Conservation (phyloP, 495 filamentous ascomycete species). For the Penicillium desertorum region DNA sequence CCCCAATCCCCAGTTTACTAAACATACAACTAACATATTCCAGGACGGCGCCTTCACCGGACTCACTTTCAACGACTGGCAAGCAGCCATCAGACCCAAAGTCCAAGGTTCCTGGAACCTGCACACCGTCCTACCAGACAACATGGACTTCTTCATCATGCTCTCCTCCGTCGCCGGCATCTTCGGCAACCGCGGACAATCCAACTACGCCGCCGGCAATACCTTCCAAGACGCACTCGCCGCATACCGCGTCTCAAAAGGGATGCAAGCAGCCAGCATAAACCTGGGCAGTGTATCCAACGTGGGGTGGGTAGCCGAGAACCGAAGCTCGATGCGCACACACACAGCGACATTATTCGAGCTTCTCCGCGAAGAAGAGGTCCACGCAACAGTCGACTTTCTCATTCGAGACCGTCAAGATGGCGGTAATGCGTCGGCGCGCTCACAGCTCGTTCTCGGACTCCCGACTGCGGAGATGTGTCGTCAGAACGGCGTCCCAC, state of each 20-base stretch:
- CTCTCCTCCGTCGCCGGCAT: constrained; percentile 40
- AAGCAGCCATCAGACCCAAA: constrained; percentile 25
- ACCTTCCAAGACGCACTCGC: constrained; percentile 46
- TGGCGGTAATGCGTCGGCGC: neutral
- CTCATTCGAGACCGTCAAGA: constrained; percentile 25
- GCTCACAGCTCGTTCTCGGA: constrained; percentile 29
- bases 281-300: constrained; percentile 57
- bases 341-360: constrained; percentile 24
- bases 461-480: constrained; percentile 26
- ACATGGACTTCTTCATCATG: constrained; percentile 40
- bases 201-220: constrained; percentile 57
- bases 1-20: neutral
- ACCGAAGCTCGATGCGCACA: constrained; percentile 18
- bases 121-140: constrained; percentile 19
- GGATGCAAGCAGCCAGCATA: constrained; percentile 42
- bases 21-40: constrained; percentile 5
- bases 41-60: constrained; percentile 40
- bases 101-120: constrained; percentile 34
- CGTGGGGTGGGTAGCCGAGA: constrained; percentile 54
- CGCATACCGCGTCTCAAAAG: constrained; percentile 27
- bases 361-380: constrained; percentile 29
- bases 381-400: constrained; percentile 32
- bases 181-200: constrained; percentile 47
- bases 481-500: constrained; percentile 23
- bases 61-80: constrained; percentile 38